Percentiles rank a stretch among this genome's conserved stretches.
phyloP scores from a whole-genome alignment of 176 grass and related monocot species.

The Thinopyrum elongatum region DNA sequence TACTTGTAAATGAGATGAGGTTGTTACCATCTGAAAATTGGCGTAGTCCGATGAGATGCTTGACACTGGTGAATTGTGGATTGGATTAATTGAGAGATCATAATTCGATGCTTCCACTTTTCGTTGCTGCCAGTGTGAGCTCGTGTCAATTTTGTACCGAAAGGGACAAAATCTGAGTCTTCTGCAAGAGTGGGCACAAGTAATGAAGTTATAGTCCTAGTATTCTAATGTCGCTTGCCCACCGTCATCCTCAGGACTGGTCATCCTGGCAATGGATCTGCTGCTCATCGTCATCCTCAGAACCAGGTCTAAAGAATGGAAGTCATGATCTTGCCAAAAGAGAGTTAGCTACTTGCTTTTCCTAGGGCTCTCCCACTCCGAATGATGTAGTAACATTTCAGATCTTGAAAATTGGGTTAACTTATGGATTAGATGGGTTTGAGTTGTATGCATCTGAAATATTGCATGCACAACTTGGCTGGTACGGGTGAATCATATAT shows the following conservation, averaged over 20 bases:
- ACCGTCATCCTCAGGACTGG: not conserved
- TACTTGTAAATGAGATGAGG: not conserved
- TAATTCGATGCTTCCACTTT: not conserved
- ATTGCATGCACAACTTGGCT: conserved; percentile 1
- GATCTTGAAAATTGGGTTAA: not conserved
- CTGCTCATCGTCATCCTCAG: not conserved
- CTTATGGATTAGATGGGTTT: not conserved
- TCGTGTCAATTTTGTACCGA: not conserved
- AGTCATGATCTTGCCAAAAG: not conserved
- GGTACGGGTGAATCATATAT: not conserved
- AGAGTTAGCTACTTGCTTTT: not conserved
- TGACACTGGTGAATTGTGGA: not conserved
- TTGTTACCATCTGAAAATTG: not conserved
- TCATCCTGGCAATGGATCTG: not conserved
- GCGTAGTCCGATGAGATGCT: not conserved
- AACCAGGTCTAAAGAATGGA: not conserved
- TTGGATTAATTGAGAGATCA: not conserved
- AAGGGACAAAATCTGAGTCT: not conserved
- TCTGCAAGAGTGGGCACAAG: not conserved
- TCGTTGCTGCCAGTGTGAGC: not conserved
- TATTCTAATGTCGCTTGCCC: not conserved
- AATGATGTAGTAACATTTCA: not conserved
- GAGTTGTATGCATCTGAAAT: conserved; percentile 11
- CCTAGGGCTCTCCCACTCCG: not conserved
- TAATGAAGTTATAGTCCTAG: not conserved